These are phyloP conservation scores for Xanthoconium stramineum DNA, from an alignment of 768 basidiomycete genomes.

Conservation along the genomic window DNA sequence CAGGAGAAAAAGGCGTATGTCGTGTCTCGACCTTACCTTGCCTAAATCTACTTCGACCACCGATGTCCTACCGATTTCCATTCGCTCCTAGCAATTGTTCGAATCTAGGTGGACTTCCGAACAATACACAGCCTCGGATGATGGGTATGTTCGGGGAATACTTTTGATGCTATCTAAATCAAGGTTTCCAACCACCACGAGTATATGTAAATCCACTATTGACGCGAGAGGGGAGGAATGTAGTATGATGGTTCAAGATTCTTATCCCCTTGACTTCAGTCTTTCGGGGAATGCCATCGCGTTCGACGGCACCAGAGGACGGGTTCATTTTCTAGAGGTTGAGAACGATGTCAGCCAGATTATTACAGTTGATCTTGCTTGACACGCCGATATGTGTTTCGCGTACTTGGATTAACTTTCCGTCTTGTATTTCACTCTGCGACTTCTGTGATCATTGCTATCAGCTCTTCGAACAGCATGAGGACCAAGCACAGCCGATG, in stretches of 20 bases:
- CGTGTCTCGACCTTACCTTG: background rate
- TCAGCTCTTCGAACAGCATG: no score
- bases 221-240: background rate
- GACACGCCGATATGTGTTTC: no score
- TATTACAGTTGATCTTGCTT: no score
- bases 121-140: background rate
- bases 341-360: no score
- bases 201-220: background rate
- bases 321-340: no score
- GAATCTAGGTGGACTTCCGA: background rate
- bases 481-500: no score
- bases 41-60: background rate
- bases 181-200: background rate
- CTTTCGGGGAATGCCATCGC: no score
- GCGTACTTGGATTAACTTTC: no score
- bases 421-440: no score
- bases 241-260: background rate
- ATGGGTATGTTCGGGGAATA: background rate
- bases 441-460: no score
- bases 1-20: background rate
- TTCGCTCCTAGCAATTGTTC: background rate
- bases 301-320: no score
- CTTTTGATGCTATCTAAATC: background rate
- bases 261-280: background rate
- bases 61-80: background rate